These are phyloP conservation scores for Solanum medicagineum DNA, from an alignment of 257 asterid species.

Conservation along the genomic window DNA sequence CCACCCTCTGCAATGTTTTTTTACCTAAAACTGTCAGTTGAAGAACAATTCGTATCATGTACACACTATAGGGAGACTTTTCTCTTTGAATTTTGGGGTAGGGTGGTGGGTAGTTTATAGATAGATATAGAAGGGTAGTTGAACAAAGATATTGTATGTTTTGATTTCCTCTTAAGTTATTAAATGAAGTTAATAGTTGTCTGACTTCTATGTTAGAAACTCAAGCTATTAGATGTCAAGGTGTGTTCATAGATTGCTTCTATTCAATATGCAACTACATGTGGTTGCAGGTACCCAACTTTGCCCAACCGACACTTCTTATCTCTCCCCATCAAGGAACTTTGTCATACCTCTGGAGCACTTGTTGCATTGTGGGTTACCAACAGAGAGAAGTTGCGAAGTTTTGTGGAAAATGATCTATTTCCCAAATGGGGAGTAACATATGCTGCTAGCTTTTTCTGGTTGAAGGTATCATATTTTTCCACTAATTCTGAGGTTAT, in stretches of 20 bases:
- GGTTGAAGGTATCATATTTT: constrained; percentile 61
- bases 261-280: neutral
- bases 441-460: constrained; percentile 59
- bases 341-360: constrained; percentile 62
- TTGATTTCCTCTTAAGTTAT: neutral
- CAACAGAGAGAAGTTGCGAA: constrained; percentile 71
- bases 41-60: neutral
- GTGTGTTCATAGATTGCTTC: neutral
- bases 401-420: constrained; percentile 69
- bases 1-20: neutral
- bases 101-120: neutral
- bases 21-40: neutral
- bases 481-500: neutral
- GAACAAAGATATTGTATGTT: neutral
- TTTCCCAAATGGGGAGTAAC: constrained; percentile 84
- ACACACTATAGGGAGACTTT: neutral
- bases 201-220: neutral
- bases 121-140: neutral
- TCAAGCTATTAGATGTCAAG: neutral
- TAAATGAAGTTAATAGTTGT: neutral
- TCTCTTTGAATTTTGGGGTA: neutral
- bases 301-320: constrained; percentile 69
- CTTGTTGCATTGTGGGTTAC: constrained; percentile 92
- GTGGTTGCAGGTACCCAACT: constrained; percentile 54
- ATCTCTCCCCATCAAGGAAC: constrained; percentile 75